Evolutionary conservation across 2,329 filamentous ascomycete genomes (phyloP).

Genomic region (Penicillium oxalicum): DNA sequence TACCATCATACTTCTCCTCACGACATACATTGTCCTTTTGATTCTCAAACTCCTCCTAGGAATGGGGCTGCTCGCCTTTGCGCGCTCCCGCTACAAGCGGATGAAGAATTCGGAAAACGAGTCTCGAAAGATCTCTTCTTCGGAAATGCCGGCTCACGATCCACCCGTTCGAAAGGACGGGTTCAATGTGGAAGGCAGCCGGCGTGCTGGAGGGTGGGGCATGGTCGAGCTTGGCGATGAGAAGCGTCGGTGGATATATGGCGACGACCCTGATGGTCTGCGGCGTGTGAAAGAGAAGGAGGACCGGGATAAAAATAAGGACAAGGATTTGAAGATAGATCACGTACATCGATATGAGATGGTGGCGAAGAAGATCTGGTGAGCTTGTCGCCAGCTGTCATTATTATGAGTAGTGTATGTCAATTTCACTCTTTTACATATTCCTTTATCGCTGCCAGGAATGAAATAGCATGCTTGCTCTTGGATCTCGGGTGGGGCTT

Average conservation of each 20-base stretch:
- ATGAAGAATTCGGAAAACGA: conserved; percentile 66
- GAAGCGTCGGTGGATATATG: conserved; percentile 76
- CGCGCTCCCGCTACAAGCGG: conserved; percentile 67
- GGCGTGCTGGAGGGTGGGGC: conserved; percentile 73
- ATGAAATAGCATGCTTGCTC: no score
- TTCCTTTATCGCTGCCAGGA: no score
- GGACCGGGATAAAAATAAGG: conserved; percentile 55
- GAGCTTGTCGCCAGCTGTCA: conserved; percentile 7
- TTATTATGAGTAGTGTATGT: no score
- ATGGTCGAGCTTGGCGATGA: conserved; percentile 86
- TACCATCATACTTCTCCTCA: conserved; percentile 79
- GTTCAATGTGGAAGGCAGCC: conserved; percentile 63
- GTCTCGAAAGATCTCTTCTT: conserved; percentile 5
- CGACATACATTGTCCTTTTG: conserved; percentile 76
- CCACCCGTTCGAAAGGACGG: conserved; percentile 34
- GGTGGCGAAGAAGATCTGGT: conserved; percentile 97
- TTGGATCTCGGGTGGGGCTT: no score
- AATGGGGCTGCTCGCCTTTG: conserved; percentile 76
- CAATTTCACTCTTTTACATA: no score
- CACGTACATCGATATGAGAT: conserved; percentile 80
- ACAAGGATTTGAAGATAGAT: conserved; percentile 53
- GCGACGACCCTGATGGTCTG: conserved; percentile 69
- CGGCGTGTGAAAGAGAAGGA: conserved; percentile 58
- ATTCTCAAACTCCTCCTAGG: conserved; percentile 80
- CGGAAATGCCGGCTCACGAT: conserved; percentile 5